Evolutionary conservation across 805 yeast species (phyloP).

Genomic region (Huiozyma naganishii): DNA sequence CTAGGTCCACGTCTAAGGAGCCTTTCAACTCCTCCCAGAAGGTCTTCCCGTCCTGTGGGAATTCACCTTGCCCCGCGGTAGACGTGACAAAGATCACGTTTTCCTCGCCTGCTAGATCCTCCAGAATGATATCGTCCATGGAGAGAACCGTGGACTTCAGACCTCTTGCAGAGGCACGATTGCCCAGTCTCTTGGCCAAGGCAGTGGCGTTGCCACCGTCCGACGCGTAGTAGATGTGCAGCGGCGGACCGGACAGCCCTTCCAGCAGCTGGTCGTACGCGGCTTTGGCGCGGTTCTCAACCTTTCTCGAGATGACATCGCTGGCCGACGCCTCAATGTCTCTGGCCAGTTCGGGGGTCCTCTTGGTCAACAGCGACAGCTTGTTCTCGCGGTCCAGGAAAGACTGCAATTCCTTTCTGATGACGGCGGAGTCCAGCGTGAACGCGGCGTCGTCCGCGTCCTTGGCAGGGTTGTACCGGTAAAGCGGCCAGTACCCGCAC

Average conservation of each 20-base stretch:
- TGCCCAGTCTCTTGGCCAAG: conserved; percentile 66
- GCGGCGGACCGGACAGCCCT: conserved; percentile 86
- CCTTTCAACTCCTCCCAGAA: conserved; percentile 69
- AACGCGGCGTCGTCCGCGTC: conserved; percentile 42
- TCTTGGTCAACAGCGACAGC: conserved; percentile 61
- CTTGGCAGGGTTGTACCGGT: conserved; percentile 65
- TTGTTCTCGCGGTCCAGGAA: conserved; percentile 87
- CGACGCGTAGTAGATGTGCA: conserved; percentile 77
- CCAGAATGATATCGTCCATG: conserved; percentile 58
- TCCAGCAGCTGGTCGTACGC: conserved; percentile 71
- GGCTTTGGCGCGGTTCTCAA: conserved; percentile 56
- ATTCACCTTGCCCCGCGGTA: conserved; percentile 93
- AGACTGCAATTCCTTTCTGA: conserved; percentile 62
- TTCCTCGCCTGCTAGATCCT: conserved; percentile 54
- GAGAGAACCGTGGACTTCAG: conserved; percentile 44
- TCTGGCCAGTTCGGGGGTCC: conserved; percentile 67
- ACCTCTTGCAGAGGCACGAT: conserved; percentile 71
- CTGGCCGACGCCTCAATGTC: conserved; percentile 56
- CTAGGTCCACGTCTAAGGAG: conserved; percentile 52
- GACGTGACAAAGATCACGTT: conserved; percentile 69
- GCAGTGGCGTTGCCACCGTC: conserved; percentile 86
- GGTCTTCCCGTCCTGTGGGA: conserved; percentile 68
- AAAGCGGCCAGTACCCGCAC: conserved; percentile 93
- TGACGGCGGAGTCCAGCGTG: conserved; percentile 73
- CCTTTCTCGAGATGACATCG: conserved; percentile 46